phyloP scores from a whole-genome alignment of 768 basidiomycete genomes.

The Russula earlei region DNA sequence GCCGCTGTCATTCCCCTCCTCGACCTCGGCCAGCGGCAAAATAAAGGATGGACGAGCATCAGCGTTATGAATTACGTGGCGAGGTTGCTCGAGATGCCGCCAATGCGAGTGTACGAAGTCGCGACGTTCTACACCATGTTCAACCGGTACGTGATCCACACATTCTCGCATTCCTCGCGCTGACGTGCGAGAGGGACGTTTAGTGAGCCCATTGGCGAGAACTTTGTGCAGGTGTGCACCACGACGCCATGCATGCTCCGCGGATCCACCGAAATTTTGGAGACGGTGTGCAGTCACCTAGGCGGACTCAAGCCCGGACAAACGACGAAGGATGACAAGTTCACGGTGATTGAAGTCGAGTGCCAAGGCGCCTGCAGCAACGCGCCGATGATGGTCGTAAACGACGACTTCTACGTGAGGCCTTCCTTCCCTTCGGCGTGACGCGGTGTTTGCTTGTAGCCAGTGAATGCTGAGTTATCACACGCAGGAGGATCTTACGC shows the following conservation, averaged over 20 bases:
- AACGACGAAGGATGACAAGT: constrained; percentile 94
- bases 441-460: constrained; percentile 18
- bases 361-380: constrained; percentile 98
- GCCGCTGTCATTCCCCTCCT: constrained; percentile 95
- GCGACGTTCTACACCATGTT: constrained; percentile 99
- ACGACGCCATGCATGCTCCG: constrained; percentile 97
- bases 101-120: constrained; percentile 99
- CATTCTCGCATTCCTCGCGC: background rate
- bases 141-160: constrained; percentile 63
- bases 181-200: background rate
- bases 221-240: constrained; percentile 98
- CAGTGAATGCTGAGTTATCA: constrained; percentile 11
- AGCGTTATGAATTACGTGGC: constrained; percentile 99
- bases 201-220: constrained; percentile 86
- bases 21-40: constrained; percentile 94
- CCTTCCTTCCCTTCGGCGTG: constrained; percentile 2
- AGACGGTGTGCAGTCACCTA: constrained; percentile 75
- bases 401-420: constrained; percentile 92
- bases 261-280: constrained; percentile 84
- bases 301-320: constrained; percentile 79
- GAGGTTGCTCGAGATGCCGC: constrained; percentile 84
- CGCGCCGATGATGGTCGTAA: constrained; percentile 92
- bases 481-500: constrained; percentile 72
- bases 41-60: constrained; percentile 97
- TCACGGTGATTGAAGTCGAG: constrained; percentile 96